Evolutionary conservation across 163 green algal species (phyloP).

Genomic region (Coccomyxa subellipsoidea): DNA sequence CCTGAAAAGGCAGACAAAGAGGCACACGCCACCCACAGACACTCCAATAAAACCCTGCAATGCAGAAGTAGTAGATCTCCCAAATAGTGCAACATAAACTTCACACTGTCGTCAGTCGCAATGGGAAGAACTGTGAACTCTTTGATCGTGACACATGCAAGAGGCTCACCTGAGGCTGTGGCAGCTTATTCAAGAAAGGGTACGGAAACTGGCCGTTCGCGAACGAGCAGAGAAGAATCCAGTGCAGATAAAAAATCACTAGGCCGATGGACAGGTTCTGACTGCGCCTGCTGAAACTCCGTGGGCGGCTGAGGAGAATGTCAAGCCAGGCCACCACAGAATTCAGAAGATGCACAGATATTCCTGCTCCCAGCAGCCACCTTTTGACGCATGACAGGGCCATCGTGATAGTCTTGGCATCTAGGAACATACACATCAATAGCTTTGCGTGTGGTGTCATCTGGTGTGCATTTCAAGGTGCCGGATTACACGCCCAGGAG

Average conservation of each 20-base stretch:
- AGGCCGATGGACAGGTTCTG: conserved; percentile 39
- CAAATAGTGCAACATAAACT: too few species aligned
- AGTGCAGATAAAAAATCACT: conserved; percentile 42
- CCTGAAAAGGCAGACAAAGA: background rate
- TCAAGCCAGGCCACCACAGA: conserved; percentile 52
- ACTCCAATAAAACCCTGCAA: conserved; percentile 5
- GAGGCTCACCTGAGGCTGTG: conserved; percentile 28
- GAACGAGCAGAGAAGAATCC: conserved; percentile 47
- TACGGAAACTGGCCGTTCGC: conserved; percentile 61
- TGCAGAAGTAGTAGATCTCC: too few species aligned
- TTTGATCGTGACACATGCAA: too few species aligned
- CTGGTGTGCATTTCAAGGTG: too few species aligned
- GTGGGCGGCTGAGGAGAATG: conserved; percentile 44
- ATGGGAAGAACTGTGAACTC: too few species aligned
- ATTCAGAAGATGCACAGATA: conserved; percentile 59
- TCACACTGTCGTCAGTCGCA: too few species aligned
- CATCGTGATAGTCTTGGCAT: too few species aligned
- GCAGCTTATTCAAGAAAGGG: conserved; percentile 66
- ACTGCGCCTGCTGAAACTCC: conserved; percentile 41
- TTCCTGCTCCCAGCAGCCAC: conserved; percentile 14
- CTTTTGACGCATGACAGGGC: too few species aligned
- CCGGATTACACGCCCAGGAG: background rate
- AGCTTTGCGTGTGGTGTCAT: too few species aligned
- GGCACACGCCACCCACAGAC: background rate
- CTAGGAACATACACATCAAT: too few species aligned